Base-by-base conservation (phyloP, 2,329 filamentous ascomycete species). In the Hyphodiscus sp. region DNA sequence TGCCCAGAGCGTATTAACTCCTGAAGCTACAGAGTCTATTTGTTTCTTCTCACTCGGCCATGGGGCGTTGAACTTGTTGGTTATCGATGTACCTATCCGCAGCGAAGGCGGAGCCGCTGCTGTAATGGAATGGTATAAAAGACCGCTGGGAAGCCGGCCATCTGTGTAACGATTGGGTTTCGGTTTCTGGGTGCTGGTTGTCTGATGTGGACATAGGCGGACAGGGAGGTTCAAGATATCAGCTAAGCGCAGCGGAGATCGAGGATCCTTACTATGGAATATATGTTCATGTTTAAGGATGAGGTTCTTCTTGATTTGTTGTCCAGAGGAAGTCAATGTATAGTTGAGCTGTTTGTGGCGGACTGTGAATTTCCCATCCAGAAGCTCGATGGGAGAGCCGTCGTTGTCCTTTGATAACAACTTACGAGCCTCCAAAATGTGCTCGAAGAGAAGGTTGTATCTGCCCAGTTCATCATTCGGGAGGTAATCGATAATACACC, bases 271-370 rank as follows among this genome's bases (percentile, higher is more conserved):
- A 26, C 23, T 3, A 26, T 26, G 8, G 23, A 26, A 26, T 4
- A 26, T 26, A 8, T 26, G 23, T 26, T 26, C 23, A 26, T 26
- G 23, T 26, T 26, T 26, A 8, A 26, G 23, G 23, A 26, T 26
- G 4, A 26, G 23, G 8, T 46, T 19, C 26, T 46, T 46, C 44
- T 42, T n/a, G 5, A 51, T 46, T 46, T 51, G 49, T 38, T 42
- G 42, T 46, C 49, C 49, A 11, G 42, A 51, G 26, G 49, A 51
- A 8, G 13, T 51, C 49, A 51, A 47, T 9, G 49, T 51, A 29
- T 51, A 41, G 18, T 33, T 38, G 26, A 51, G 49, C 20, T n/a
- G 43, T 42, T 51, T 20, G 43, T 41, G 26, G 19, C 16, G 49
- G 16, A 41, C 16, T n/a, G 43, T 51, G 43, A 46, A 51, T 15